A percentile compares a stretch with the other conserved stretches of the same genome.
phyloP scores from a whole-genome alignment of 768 basidiomycete genomes.

The Lepiota brunneoincarnata region DNA sequence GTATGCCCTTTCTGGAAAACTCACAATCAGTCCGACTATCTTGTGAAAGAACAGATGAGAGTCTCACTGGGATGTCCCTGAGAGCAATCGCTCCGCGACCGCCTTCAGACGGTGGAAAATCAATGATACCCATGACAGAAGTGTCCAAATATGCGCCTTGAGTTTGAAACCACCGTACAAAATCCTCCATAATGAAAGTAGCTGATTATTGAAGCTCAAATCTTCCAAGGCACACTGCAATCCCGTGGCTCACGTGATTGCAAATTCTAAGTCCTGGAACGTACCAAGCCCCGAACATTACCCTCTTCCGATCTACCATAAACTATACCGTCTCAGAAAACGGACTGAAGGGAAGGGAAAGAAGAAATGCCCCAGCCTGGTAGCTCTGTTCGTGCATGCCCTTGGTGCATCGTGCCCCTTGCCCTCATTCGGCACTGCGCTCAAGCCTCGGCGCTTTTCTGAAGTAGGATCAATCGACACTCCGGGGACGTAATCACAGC shows the following conservation, averaged over 20 bases:
- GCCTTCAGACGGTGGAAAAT: constrained; percentile 46
- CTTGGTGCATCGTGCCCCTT: background rate
- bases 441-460: no score
- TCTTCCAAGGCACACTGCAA: background rate
- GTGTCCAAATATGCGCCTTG: constrained; percentile 51
- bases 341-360: no score
- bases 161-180: constrained; percentile 58
- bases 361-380: background rate
- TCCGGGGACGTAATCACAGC: background rate
- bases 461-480: background rate
- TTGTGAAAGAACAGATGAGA: background rate
- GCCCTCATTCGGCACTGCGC: no score
- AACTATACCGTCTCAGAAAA: no score
- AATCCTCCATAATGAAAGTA: constrained; percentile 21
- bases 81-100: constrained; percentile 79
- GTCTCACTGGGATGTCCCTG: constrained; percentile 63
- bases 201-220: background rate
- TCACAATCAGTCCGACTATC: background rate
- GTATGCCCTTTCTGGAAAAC: constrained; percentile 60
- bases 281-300: background rate
- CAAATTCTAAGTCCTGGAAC: background rate
- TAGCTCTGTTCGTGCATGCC: background rate
- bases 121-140: constrained; percentile 40
- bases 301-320: no score
- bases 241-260: background rate